Percentiles rank a stretch among this genome's conserved stretches.
phyloP scores from a whole-genome alignment of 352 stramenopile species.

The Pythium plurisporium region DNA sequence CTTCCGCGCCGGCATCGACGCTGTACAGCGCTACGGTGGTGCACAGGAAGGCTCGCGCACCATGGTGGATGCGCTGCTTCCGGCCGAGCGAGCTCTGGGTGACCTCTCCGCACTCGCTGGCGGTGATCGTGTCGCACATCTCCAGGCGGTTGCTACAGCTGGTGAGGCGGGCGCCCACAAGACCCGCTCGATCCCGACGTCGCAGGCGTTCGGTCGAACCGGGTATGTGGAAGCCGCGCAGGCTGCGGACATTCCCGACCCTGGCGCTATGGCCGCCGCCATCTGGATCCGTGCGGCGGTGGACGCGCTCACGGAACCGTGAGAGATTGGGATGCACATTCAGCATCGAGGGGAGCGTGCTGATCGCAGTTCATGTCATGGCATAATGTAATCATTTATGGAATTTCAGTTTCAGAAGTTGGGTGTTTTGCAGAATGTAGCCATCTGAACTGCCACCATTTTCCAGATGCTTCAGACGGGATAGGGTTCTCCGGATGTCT shows the following conservation, averaged over 20 bases:
- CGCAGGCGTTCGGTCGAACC: slow-evolving; percentile 60
- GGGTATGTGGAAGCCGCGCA: slow-evolving; percentile 90
- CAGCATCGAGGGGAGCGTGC: background rate
- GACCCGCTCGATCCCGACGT: slow-evolving; percentile 87
- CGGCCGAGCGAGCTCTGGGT: slow-evolving; percentile 60
- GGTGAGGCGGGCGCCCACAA: slow-evolving; percentile 87
- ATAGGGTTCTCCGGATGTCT: slow-evolving; percentile 1
- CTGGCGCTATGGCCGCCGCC: slow-evolving; percentile 91
- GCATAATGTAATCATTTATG: background rate
- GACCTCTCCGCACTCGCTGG: slow-evolving; percentile 8
- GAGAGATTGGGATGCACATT: background rate
- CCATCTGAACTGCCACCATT: background rate
- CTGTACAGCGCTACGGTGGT: slow-evolving; percentile 90
- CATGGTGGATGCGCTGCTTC: slow-evolving; percentile 95
- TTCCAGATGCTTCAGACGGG: background rate
- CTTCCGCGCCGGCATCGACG: slow-evolving; percentile 75
- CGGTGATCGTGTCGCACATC: slow-evolving; percentile 26
- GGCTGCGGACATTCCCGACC: slow-evolving; percentile 88
- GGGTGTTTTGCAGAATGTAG: background rate
- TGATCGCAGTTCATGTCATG: no score
- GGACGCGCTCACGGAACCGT: slow-evolving; percentile 26
- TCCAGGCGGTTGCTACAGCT: slow-evolving; percentile 53
- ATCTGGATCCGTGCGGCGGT: slow-evolving; percentile 83
- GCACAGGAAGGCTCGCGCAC: slow-evolving; percentile 93
- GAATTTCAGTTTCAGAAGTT: background rate